A percentile compares a stretch with the other conserved stretches of the same genome.
Evolutionary conservation across 345 rosid species (phyloP).

Genomic region (Pseudoturritis turrita): DNA sequence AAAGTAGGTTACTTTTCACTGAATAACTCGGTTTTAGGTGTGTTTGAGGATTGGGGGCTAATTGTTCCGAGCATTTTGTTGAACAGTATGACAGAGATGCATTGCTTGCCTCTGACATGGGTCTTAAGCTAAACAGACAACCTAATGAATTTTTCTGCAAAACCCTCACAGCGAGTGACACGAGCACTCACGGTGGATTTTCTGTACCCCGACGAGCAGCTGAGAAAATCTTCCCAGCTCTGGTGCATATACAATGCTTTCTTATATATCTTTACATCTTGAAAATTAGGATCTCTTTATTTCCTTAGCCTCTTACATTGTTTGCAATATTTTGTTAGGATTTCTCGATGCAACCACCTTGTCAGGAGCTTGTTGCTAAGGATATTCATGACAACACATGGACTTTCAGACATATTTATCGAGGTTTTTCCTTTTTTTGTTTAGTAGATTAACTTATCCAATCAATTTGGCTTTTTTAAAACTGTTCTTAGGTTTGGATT

Average conservation of each 20-base stretch:
- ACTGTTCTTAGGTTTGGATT: background rate
- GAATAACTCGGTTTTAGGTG: background rate
- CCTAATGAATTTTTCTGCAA: slow-evolving; percentile 92
- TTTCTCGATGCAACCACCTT: slow-evolving; percentile 92
- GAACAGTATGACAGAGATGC: slow-evolving; percentile 91
- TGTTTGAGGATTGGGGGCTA: background rate
- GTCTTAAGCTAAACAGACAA: slow-evolving; percentile 63
- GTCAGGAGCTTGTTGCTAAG: slow-evolving; percentile 84
- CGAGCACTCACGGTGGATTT: slow-evolving; percentile 98
- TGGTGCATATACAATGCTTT: slow-evolving; percentile 45
- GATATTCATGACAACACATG: slow-evolving; percentile 86
- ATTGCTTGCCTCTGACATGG: slow-evolving; percentile 78
- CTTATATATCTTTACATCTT: background rate
- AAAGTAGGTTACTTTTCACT: slow-evolving; percentile 21
- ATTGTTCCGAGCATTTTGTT: slow-evolving; percentile 19
- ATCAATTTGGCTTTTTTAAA: background rate
- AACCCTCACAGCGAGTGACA: slow-evolving; percentile 95
- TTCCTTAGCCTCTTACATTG: slow-evolving; percentile 13
- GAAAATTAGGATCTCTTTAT: background rate
- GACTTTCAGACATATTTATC: slow-evolving; percentile 93
- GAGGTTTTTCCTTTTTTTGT: slow-evolving; percentile 50
- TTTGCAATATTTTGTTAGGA: slow-evolving; percentile 46
- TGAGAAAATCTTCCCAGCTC: slow-evolving; percentile 88
- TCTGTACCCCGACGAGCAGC: slow-evolving; percentile 97
- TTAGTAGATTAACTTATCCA: background rate